Evolutionary conservation across 805 yeast species (phyloP).

Genomic region (Spathaspora girioi): DNA sequence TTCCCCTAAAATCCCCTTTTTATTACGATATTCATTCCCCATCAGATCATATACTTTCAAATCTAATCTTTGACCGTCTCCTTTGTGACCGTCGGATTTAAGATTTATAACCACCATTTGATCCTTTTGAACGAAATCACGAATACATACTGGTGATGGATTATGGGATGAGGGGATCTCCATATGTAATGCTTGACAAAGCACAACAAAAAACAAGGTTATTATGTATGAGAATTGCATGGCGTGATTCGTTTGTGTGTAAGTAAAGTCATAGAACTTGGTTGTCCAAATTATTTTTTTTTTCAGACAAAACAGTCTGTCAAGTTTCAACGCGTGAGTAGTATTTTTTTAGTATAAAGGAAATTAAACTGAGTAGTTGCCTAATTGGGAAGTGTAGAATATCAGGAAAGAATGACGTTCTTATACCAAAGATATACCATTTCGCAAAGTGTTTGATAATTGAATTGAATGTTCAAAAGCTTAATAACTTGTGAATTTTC

Average conservation of each 20-base stretch:
- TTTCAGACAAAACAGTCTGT: not conserved
- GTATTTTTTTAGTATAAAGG: not conserved
- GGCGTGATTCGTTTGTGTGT: not conserved
- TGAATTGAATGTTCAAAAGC: too few relatives aligned
- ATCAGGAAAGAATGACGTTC: too few relatives aligned
- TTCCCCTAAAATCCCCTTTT: conserved; percentile 70
- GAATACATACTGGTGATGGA: conserved; percentile 72
- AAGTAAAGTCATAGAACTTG: not conserved
- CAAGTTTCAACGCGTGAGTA: not conserved
- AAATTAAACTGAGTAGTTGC: too few relatives aligned
- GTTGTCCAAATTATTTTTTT: not conserved
- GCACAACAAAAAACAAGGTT: conserved; percentile 13
- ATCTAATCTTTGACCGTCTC: conserved; percentile 84
- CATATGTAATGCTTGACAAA: conserved; percentile 44
- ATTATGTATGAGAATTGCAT: not conserved
- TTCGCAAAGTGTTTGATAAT: too few relatives aligned
- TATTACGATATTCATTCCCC: conserved; percentile 79
- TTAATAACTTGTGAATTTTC: too few relatives aligned
- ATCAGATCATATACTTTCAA: conserved; percentile 67
- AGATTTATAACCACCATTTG: conserved; percentile 85
- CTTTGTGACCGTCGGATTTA: conserved; percentile 66
- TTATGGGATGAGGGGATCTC: conserved; percentile 48
- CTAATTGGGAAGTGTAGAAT: too few relatives aligned
- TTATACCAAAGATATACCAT: too few relatives aligned
- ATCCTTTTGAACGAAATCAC: conserved; percentile 84